Base-by-base conservation (phyloP, 202 grass and related monocot genomes). In the Schoenoplectus tabernaemontani region DNA sequence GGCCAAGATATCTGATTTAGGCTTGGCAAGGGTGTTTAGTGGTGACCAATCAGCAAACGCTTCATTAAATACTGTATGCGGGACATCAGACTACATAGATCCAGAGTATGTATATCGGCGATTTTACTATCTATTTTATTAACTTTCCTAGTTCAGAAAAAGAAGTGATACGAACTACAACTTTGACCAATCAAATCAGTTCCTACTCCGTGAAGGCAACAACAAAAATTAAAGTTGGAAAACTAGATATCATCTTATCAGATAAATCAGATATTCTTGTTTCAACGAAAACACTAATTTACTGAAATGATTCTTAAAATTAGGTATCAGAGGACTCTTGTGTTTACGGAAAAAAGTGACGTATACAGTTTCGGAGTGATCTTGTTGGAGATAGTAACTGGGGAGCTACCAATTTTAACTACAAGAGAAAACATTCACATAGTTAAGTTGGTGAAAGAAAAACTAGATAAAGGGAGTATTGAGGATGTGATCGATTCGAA, bases 1-100 rank as follows among this genome's bases (percentile, higher is more conserved):
- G 23, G 83, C 86, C 9, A 91, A 91, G 77, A 77, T 91, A 16
- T 69, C 85, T 2, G 83, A 91, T 70, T 88, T 91, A 57, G 89
- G 85, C 43, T 32, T 90, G 33, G 69, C 82, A 13, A 90, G 33
- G 80, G 66, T 70, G 4, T 83, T 80, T 64, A 43, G 34, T 5
- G 75, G 16, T 5, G 77, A 81, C 23, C n/a, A n/a, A n/a, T n/a
- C n/a, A n/a, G 4, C 33, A 10, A 15, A 83, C 19, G 24, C 67
- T 43, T 69, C 65, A 12, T 34, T 83, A 59, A 73, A 64, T 16
- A 58, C 59, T 7, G 53, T 82, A 41, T 57, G 75, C 24, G 88
- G 85, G 2, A 91, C 89, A 11, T n/a, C 34, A 7, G 88, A 85
- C 46, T 90, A 87, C 19, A 33, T 90, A 3, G 88, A 85, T 74